Base-by-base conservation (phyloP, 2,329 filamentous ascomycete genomes). In the Cordyceps farinosa region DNA sequence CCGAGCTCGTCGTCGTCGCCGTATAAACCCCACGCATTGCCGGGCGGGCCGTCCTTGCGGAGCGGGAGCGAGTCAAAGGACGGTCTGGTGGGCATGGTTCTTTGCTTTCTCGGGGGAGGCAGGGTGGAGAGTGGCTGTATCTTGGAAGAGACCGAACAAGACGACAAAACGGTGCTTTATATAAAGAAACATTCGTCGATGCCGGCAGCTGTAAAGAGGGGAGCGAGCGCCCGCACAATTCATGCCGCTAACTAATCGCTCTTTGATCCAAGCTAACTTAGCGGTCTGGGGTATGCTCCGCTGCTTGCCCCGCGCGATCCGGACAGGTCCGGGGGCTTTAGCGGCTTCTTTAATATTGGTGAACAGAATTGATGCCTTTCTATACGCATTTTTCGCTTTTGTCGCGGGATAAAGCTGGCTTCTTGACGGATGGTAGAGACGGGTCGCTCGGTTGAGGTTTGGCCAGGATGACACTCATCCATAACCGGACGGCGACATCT, bases 21-120 rank as follows among this genome's bases (percentile, higher is more conserved):
- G 65, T 82, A 85, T 5, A 84, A 77, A 1, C 82, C 82, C 84
- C 84, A 86, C 6, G 84, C 81, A 63, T 85, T 85, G 8, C 80
- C 80, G 3, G 72, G 75, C 7, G 82, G 82, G 0, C 81, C 82
- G 62, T 76, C 70, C 53, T 80, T 79, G 62, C 77, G 76, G 1
- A 85, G 75, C 0, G 82, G 82, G 0, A 85, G 78, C 3, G 76
- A 72, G 7, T 79, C 72, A 65, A 83, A 84, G 0, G 71, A 57
- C 0, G 73, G 72, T 34, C 67, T 67, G 2, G n/a, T 3, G 15
- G 56, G 5, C 56, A 64, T 60, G 17, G 5, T 22, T 57, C 10
- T 10, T 8, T 9, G 3, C 3, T 9, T 40, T 5, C 29, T 8
- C 7, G 13, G 2, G 22, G 22, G 22, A 22, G 22, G 22, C 22